Percentiles rank a stretch among this genome's conserved stretches.
phyloP scores from a whole-genome alignment of 257 asterid species.

The Datura wrightii region DNA sequence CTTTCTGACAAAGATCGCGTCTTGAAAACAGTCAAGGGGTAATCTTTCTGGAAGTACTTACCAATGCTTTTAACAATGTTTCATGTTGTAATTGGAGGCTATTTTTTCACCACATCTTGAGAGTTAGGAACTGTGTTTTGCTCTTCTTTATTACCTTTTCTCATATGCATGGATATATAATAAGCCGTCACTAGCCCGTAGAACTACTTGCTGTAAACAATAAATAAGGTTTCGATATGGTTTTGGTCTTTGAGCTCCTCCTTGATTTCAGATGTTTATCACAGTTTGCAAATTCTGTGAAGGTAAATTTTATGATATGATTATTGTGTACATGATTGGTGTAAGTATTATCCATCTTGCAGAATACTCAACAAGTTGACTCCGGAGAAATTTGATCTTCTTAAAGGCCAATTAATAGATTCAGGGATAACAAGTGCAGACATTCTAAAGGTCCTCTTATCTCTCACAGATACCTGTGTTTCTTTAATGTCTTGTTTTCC shows the following conservation, averaged over 20 bases:
- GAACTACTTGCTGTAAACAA: neutral
- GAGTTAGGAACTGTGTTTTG: neutral
- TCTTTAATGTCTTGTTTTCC: neutral
- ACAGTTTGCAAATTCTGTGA: neutral
- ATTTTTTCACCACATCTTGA: neutral
- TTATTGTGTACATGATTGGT: constrained; percentile 14
- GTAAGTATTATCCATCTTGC: constrained; percentile 12
- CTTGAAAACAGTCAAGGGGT: constrained; percentile 40
- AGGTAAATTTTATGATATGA: neutral
- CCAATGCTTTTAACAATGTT: constrained; percentile 18
- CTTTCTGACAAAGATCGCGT: constrained; percentile 40
- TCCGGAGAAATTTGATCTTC: constrained; percentile 42
- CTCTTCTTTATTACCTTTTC: neutral
- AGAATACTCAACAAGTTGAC: constrained; percentile 44
- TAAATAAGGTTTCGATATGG: neutral
- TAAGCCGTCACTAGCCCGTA: neutral
- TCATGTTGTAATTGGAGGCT: neutral
- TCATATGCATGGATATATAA: constrained; percentile 5
- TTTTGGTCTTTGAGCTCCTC: neutral
- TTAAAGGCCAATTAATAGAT: constrained; percentile 35
- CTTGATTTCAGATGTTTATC: neutral
- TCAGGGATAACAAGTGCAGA: constrained; percentile 40
- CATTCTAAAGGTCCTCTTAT: constrained; percentile 32
- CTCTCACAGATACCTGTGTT: neutral
- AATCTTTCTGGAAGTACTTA: constrained; percentile 21